These are phyloP conservation scores for Lophiostoma macrostomum DNA, from an alignment of 495 filamentous ascomycete species.

Conservation along the genomic window DNA sequence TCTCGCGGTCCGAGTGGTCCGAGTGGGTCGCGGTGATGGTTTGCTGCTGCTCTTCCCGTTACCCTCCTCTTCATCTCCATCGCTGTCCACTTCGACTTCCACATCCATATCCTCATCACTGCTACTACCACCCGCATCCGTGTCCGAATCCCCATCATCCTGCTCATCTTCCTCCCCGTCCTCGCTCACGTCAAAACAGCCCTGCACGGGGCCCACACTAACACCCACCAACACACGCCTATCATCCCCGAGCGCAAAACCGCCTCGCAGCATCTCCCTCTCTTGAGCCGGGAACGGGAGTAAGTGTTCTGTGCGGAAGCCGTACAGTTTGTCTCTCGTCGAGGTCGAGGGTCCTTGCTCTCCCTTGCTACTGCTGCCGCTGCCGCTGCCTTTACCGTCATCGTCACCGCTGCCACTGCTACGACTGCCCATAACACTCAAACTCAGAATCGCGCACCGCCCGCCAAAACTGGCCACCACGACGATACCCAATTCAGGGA, in stretches of 20 bases:
- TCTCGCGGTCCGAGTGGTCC: no score
- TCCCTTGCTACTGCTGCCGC: no score
- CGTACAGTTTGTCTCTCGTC: constrained; percentile 35
- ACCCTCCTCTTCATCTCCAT: constrained; percentile 38
- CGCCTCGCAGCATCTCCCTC: constrained; percentile 46
- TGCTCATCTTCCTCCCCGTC: no score
- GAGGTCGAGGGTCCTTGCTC: no score
- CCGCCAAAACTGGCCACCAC: constrained; percentile 71
- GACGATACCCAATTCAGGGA: constrained; percentile 76
- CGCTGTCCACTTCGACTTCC: constrained; percentile 20
- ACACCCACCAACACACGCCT: constrained; percentile 48
- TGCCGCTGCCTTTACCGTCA: constrained; percentile 41
- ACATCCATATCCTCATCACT: constrained; percentile 33
- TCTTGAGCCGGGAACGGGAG: constrained; percentile 22
- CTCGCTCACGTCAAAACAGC: no score
- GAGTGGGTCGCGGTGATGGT: no score
- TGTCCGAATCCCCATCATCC: no score
- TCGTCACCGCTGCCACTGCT: no score
- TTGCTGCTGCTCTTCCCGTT: no score
- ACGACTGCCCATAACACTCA: no score
- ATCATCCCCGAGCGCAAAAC: constrained; percentile 36
- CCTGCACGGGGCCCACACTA: constrained; percentile 61
- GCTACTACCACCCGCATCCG: no score
- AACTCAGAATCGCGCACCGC: constrained; percentile 67
- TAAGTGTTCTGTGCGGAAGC: constrained; percentile 52